phyloP scores from a whole-genome alignment of 1,139 yeast species.

The Debaryomyces fabryi region DNA sequence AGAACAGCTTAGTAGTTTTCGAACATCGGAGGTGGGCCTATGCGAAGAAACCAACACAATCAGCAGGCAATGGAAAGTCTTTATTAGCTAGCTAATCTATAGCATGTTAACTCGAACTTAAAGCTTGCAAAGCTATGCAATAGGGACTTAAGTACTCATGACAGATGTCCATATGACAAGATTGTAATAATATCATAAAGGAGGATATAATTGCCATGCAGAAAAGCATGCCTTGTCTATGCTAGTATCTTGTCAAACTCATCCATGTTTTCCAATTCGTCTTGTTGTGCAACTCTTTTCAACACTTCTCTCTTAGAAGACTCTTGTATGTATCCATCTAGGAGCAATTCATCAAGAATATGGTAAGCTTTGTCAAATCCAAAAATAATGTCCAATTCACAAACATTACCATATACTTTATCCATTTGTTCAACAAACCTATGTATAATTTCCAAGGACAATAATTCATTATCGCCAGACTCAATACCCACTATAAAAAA shows the following conservation, averaged over 20 bases:
- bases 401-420: conserved; percentile 92
- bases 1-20: background rate
- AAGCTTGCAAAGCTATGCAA: too few relatives aligned
- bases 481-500: conserved; percentile 89
- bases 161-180: background rate
- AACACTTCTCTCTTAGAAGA: conserved; percentile 80
- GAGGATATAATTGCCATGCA: background rate
- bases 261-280: conserved; percentile 58
- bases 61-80: background rate
- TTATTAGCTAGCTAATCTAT: conserved; percentile 3
- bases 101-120: background rate
- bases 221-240: conserved; percentile 10
- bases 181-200: background rate
- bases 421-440: conserved; percentile 97
- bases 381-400: conserved; percentile 91
- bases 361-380: conserved; percentile 93
- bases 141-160: background rate
- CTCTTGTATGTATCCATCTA: conserved; percentile 83
- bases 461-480: conserved; percentile 80
- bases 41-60: background rate
- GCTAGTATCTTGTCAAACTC: conserved; percentile 48
- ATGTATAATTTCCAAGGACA: conserved; percentile 85
- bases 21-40: background rate
- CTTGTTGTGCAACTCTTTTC: conserved; percentile 76
- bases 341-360: conserved; percentile 84